Conservation (phyloP, 208 protist genomes). For the Trypanosoma mega region DNA sequence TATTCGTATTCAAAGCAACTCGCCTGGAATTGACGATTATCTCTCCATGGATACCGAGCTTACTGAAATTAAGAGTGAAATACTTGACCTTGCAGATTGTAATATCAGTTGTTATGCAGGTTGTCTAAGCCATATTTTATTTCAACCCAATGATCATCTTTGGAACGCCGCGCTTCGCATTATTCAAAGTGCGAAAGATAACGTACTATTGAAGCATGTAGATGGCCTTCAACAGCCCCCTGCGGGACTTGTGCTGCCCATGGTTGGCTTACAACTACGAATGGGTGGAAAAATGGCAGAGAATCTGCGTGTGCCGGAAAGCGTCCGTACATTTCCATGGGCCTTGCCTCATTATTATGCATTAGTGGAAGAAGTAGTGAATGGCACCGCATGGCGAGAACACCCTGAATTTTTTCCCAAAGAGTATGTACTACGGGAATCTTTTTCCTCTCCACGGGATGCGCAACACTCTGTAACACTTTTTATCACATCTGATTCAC, state of each 20-base stretch:
- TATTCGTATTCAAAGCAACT: constrained; percentile 22
- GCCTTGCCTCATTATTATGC: constrained; percentile 17
- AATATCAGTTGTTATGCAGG: constrained; percentile 27
- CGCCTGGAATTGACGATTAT: constrained; percentile 4
- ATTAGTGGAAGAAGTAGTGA: constrained; percentile 12
- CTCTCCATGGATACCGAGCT: constrained; percentile 6
- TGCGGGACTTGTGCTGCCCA: constrained; percentile 5
- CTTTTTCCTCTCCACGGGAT: neutral
- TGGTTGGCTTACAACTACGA: constrained; percentile 23
- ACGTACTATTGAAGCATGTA: neutral
- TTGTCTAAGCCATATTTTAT: constrained; percentile 24
- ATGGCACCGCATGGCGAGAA: neutral
- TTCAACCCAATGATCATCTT: constrained; percentile 18
- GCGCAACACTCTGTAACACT: neutral
- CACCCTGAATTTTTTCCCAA: constrained; percentile 2
- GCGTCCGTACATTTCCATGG: constrained; percentile 19
- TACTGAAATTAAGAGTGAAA: neutral
- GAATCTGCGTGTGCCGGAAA: constrained; percentile 15
- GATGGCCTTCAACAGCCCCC: neutral
- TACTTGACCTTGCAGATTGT: constrained; percentile 13
- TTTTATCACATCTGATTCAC: constrained; percentile 30
- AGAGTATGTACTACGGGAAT: constrained; percentile 1
- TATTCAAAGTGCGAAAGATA: neutral
- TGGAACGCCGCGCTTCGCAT: neutral
- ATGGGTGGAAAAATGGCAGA: constrained; percentile 20